Conservation (phyloP, 768 basidiomycete species). For the Amanita pallidorosea region DNA sequence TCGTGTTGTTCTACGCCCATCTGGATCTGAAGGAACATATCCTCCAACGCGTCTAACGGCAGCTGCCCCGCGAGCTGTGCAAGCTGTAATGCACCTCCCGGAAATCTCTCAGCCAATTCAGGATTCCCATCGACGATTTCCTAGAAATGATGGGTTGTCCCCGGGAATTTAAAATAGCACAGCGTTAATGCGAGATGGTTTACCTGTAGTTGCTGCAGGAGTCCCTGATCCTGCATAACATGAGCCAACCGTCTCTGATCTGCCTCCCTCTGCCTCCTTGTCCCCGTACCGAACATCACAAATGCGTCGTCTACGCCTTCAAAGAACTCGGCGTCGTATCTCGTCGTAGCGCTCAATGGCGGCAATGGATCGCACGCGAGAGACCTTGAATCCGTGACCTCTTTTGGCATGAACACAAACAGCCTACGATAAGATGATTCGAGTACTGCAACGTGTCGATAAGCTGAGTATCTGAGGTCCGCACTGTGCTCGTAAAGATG, state of each 20-base stretch:
- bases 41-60: conserved; percentile 49
- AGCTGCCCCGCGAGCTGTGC: conserved; percentile 43
- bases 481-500: conserved; percentile 25
- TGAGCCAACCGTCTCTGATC: conserved; percentile 45
- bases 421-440: conserved; percentile 50
- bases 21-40: conserved; percentile 39
- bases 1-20: conserved; percentile 22
- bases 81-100: conserved; percentile 57
- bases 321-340: conserved; percentile 74
- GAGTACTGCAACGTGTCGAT: conserved; percentile 71
- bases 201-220: conserved; percentile 49
- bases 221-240: conserved; percentile 45
- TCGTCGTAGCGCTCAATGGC: conserved; percentile 45
- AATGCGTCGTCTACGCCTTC: conserved; percentile 44
- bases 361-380: conserved; percentile 85
- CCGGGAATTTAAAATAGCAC: neutral
- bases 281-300: conserved; percentile 13
- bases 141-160: conserved; percentile 12
- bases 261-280: conserved; percentile 29
- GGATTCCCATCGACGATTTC: conserved; percentile 50
- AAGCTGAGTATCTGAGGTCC: conserved; percentile 40
- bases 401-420: conserved; percentile 61
- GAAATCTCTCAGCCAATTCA: conserved; percentile 43
- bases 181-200: conserved; percentile 2
- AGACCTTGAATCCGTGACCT: conserved; percentile 38